A percentile compares a stretch with the other conserved stretches of the same genome.
Conservation (phyloP, 257 asterid species). For the Solanum dulcamara region DNA sequence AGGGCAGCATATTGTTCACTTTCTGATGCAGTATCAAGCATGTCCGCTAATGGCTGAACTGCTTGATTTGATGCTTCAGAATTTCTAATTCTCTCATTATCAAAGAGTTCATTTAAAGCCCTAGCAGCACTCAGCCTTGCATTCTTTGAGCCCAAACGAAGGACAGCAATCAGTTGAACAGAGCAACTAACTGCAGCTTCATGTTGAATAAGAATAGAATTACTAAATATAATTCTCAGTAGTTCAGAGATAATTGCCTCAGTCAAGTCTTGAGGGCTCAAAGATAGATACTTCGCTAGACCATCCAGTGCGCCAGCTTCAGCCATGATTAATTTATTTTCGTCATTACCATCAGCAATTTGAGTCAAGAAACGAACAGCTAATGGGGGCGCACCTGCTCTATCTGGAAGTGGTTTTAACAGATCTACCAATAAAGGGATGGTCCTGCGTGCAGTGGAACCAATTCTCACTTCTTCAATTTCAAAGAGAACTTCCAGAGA, state of each 20-base stretch:
- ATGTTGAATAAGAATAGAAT: constrained; percentile 45
- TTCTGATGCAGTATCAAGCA: constrained; percentile 52
- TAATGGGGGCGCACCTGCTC: constrained; percentile 76
- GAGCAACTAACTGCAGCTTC: constrained; percentile 57
- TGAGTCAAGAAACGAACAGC: constrained; percentile 56
- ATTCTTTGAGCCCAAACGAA: constrained; percentile 75
- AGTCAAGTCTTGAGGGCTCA: constrained; percentile 68
- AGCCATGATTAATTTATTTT: constrained; percentile 66
- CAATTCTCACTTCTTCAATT: constrained; percentile 61
- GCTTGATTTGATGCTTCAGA: constrained; percentile 69
- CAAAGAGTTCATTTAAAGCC: constrained; percentile 62
- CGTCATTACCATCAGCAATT: constrained; percentile 71
- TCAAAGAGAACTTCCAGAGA: constrained; percentile 54
- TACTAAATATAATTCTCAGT: constrained; percentile 55
- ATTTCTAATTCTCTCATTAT: constrained; percentile 47
- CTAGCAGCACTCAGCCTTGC: constrained; percentile 68
- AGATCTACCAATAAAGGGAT: constrained; percentile 77
- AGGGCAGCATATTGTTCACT: constrained; percentile 61
- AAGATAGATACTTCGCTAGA: constrained; percentile 57
- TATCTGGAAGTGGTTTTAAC: constrained; percentile 71
- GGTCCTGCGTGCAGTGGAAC: constrained; percentile 48
- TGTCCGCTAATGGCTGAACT: constrained; percentile 65
- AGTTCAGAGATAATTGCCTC: constrained; percentile 77
- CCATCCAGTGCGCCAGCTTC: constrained; percentile 82
- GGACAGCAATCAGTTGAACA: constrained; percentile 70